Evolutionary conservation across 768 basidiomycete species (phyloP), one percentile per base, ranked within the genome.

Genomic region (Suillus brevipes): DNA sequence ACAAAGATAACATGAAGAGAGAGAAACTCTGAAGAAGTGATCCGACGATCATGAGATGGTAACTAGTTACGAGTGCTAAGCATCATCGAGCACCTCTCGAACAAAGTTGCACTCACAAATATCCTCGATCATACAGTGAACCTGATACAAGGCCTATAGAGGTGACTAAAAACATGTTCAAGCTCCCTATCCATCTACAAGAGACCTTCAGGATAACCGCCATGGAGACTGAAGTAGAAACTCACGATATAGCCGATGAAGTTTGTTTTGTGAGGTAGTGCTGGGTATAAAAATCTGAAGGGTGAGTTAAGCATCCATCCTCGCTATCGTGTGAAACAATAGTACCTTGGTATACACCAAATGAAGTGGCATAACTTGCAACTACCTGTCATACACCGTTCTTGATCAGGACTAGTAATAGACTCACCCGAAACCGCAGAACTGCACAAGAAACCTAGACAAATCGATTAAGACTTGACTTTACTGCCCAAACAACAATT

Each of bases 51-150:
- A 64, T 56, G 60, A 66, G 47, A 23, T 64, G 53, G 34, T 60
- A 52, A 23, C 37, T 66, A 16, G 37, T 42, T 16, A 47, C 43
- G 45, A 20, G 12, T 38, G 18, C 14, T 43, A 31, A 55, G 31
- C 45, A 47, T 23, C 18, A 16, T 42, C 34, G n/a, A 60, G 28
- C 25, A 60, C 3, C 3, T 37, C 50, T 20, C 34, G 34, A 57
- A 56, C 36, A 47, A 56, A 56, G 10, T 4, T 12, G 40, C 20
- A 63, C 76, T 62, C 66, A 82, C 81, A 83, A 85, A 73, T 83
- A 82, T 62, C 86, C 86, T n/a, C 76, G 76, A 61, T 87, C 86
- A 66, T 82, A 84, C 9, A 81, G 78, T 59, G 77, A 70, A 3
- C 86, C 86, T 6, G 80, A 71, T 43, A 84, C 38, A 13, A 83